These are phyloP conservation scores for Fusarium duplospermum DNA, from an alignment of 2,329 filamentous ascomycete species.

Conservation along the genomic window DNA sequence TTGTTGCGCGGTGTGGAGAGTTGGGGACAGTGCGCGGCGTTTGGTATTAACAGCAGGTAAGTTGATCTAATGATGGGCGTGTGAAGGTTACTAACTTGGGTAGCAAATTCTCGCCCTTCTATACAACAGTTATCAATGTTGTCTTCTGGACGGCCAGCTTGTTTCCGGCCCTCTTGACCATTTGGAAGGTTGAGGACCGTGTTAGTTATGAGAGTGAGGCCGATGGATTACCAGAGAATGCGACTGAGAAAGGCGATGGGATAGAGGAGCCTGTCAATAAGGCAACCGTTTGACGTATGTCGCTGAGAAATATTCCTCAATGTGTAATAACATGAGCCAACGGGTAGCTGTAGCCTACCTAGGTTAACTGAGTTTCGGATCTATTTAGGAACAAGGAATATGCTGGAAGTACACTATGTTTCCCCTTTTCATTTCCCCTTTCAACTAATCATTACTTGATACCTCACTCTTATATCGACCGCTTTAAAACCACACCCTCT, in stretches of 20 bases:
- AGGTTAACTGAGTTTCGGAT: background rate
- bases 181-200: background rate
- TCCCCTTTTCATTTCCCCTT: background rate
- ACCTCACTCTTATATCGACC: background rate
- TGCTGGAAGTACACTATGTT: background rate
- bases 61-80: background rate
- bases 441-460: background rate
- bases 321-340: background rate
- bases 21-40: background rate
- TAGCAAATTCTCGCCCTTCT: background rate
- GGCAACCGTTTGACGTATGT: background rate
- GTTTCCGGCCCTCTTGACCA: background rate
- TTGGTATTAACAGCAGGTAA: background rate
- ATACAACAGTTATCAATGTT: background rate
- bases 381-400: background rate
- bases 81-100: background rate
- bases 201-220: background rate
- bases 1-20: background rate
- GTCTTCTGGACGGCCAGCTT: background rate
- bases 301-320: background rate
- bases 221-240: background rate
- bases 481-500: background rate
- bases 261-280: background rate
- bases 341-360: background rate
- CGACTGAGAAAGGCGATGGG: background rate